A percentile compares a stretch with the other conserved stretches of the same genome.
These are phyloP conservation scores for Metschnikowia anglica DNA, from an alignment of 805 yeast genomes.

Conservation along the genomic window DNA sequence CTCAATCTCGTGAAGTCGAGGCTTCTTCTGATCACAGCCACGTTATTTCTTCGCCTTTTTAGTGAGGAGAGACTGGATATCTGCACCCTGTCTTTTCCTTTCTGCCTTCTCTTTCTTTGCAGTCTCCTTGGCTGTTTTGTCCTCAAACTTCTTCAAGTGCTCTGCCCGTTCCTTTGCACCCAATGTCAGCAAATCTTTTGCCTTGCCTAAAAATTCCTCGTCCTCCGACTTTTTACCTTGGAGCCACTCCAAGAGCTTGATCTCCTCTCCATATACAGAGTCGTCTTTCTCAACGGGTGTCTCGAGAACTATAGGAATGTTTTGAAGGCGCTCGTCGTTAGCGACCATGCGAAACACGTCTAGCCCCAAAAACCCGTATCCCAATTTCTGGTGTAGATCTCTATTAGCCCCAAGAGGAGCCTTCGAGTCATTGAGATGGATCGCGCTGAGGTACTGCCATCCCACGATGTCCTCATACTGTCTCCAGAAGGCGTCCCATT, in stretches of 20 bases:
- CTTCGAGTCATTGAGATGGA: constrained; percentile 93
- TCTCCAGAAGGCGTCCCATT: constrained; percentile 68
- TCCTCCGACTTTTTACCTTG: constrained; percentile 56
- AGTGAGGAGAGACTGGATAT: constrained; percentile 22
- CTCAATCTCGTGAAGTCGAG: too few species aligned
- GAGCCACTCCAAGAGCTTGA: constrained; percentile 80
- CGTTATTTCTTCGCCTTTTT: constrained; percentile 18
- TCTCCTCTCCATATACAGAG: constrained; percentile 71
- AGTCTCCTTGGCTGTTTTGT: constrained; percentile 41
- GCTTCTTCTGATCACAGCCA: too few species aligned
- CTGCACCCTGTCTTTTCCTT: constrained; percentile 19
- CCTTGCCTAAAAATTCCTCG: constrained; percentile 50
- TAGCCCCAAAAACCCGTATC: constrained; percentile 84
- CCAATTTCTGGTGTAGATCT: constrained; percentile 88
- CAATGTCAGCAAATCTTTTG: constrained; percentile 46
- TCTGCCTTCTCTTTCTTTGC: constrained; percentile 29
- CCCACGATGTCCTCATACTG: constrained; percentile 77
- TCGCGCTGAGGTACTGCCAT: constrained; percentile 66
- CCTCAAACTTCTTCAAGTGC: constrained; percentile 63
- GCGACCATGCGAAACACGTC: constrained; percentile 80
- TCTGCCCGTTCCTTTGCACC: constrained; percentile 74
- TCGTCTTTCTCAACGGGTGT: constrained; percentile 77
- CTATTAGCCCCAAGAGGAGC: constrained; percentile 88
- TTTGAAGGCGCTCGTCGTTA: constrained; percentile 58
- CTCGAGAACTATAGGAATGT: constrained; percentile 80